These are phyloP conservation scores for Rhynchospora pubera DNA, from an alignment of 176 grass and related monocot genomes.

Conservation along the genomic window DNA sequence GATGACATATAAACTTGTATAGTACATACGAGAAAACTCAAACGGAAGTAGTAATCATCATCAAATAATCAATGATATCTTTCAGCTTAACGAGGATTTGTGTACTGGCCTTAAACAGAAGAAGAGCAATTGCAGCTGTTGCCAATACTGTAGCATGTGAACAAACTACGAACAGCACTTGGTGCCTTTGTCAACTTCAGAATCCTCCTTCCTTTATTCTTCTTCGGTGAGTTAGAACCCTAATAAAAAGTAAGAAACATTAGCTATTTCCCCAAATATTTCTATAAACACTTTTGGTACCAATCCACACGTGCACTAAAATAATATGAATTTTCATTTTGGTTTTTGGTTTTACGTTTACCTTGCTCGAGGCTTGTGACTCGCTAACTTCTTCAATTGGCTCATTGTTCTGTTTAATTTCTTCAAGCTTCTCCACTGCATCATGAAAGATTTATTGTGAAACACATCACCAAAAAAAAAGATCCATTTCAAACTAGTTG, in stretches of 20 bases:
- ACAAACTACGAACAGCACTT: conserved; percentile 3
- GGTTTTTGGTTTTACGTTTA: not conserved
- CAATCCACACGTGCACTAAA: not conserved
- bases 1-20: not conserved
- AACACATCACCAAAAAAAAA: no score
- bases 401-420: not conserved
- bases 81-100: not conserved
- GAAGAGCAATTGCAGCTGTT: not conserved
- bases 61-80: not conserved
- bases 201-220: not conserved
- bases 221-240: not conserved
- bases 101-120: not conserved
- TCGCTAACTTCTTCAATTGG: conserved; percentile 13
- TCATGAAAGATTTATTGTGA: not conserved
- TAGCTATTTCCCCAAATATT: not conserved
- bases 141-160: conserved; percentile 12
- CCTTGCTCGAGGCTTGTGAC: not conserved
- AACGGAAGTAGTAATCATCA: not conserved
- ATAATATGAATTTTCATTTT: not conserved
- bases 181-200: conserved; percentile 12
- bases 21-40: not conserved
- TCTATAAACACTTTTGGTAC: not conserved
- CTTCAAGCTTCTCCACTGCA: not conserved
- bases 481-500: no score
- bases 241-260: not conserved